Evolutionary conservation across 2,329 filamentous ascomycete genomes (phyloP).

Genomic region (Drechslerella dactyloides): DNA sequence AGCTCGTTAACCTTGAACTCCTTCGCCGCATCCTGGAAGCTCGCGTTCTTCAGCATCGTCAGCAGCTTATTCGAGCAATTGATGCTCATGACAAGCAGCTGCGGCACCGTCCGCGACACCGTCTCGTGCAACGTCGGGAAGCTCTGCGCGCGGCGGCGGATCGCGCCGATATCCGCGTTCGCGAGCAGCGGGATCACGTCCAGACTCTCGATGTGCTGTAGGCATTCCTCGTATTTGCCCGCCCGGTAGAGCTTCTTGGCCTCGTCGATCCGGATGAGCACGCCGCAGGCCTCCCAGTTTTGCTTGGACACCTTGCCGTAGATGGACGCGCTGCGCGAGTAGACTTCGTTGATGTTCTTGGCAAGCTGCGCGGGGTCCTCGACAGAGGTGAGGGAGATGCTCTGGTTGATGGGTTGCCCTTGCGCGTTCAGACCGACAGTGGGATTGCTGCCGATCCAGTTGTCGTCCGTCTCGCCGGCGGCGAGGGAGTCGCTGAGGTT

Average conservation of each 20-base stretch:
- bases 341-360: conserved; percentile 68
- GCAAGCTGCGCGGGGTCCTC: conserved; percentile 71
- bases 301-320: conserved; percentile 66
- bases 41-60: conserved; percentile 71
- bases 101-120: conserved; percentile 86
- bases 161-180: conserved; percentile 74
- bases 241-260: conserved; percentile 67
- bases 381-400: conserved; percentile 69
- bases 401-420: conserved; percentile 58
- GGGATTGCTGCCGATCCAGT: conserved; percentile 74
- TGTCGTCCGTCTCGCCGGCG: conserved; percentile 78
- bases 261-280: conserved; percentile 67
- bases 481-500: conserved; percentile 88
- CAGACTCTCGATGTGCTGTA: conserved; percentile 74
- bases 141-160: conserved; percentile 78
- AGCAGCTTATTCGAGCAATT: conserved; percentile 81
- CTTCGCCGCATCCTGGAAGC: conserved; percentile 65
- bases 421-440: conserved; percentile 50
- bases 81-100: conserved; percentile 92
- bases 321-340: conserved; percentile 68
- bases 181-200: conserved; percentile 81
- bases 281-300: conserved; percentile 67
- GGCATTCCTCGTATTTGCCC: conserved; percentile 66
- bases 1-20: conserved; percentile 53
- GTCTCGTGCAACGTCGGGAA: conserved; percentile 80